Base-by-base conservation (phyloP, 768 basidiomycete species). In the Naematelia aurantialba region DNA sequence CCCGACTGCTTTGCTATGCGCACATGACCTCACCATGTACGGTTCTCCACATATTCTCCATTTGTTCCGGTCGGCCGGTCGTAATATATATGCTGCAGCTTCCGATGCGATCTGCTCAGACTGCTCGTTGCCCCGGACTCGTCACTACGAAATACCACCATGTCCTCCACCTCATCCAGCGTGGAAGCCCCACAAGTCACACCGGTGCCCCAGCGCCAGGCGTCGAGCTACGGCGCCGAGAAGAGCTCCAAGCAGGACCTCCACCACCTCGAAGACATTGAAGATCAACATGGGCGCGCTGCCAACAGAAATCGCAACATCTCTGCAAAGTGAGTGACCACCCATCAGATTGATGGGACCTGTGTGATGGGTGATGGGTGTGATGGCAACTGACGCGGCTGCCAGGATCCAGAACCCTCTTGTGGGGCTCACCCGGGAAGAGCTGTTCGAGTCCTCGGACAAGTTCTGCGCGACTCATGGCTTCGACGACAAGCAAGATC, bases 391-490 rank as follows among this genome's bases (percentile, higher is more conserved):
- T 39, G 34, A 39, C 47, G 10, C 24, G 47, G n/a, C n/a, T 47
- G 56, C 30, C 12, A 12, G 26, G 48, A 26, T 70, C 17, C 59
- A 61, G 39, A 74, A 70, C 49, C 56, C 67, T 5, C 58, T 74
- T 13, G 34, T 39, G 19, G 66, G 68, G 21, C 30, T 74, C 13
- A 53, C 64, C 45, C 60, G 64, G 44, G 65, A 59, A 31, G 29
- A 61, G 30, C 48, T 69, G 13, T 24, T 54, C 17, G 22, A 17
- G 29, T 60, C 63, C 45, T 65, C 59, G 5, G 59, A 59, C 17
- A n/a, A n/a, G 2, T 69, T 69, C 31, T 49, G 44, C 51, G 4
- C 45, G 0, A 21, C 55, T 8, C 50, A 66, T 21, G 62, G 57
- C 5, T 44, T 69, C 12, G 54, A 48, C 5, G 65, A 69, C 13